phyloP scores from a whole-genome alignment of 2,329 filamentous ascomycete species.

The Fusarium sp. region DNA sequence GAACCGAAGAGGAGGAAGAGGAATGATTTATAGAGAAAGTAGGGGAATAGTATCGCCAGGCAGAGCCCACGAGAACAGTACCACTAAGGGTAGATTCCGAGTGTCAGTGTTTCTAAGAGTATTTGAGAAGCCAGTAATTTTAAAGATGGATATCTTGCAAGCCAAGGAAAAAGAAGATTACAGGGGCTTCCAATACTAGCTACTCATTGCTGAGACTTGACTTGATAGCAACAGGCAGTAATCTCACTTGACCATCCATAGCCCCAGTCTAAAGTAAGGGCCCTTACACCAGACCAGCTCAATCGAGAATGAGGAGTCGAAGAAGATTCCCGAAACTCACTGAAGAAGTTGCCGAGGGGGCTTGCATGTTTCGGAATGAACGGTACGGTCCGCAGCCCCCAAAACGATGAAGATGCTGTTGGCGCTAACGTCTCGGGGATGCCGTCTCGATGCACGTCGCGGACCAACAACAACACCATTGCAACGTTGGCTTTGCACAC shows the following conservation, averaged over 20 bases:
- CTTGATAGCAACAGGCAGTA: background rate
- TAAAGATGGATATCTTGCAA: background rate
- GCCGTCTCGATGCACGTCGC: background rate
- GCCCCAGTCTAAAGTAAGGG: background rate
- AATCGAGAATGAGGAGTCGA: background rate
- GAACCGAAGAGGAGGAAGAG: background rate
- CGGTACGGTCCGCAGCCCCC: background rate
- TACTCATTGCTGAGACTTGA: background rate
- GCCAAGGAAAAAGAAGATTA: background rate
- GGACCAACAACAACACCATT: slow-evolving; percentile 18
- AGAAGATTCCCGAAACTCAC: background rate
- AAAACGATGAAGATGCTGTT: slow-evolving; percentile 29
- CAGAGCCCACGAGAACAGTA: too few species aligned
- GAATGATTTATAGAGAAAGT: too few species aligned
- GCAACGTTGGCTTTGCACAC: background rate
- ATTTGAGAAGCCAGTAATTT: background rate
- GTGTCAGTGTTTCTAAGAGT: background rate
- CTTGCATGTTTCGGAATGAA: background rate
- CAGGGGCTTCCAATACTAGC: background rate
- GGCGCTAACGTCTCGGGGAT: slow-evolving; percentile 21
- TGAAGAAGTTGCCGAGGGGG: background rate
- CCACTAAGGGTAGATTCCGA: background rate
- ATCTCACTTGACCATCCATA: background rate
- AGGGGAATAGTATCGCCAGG: too few species aligned
- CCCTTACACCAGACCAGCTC: background rate